Percentiles rank a stretch among this genome's conserved stretches.
Conservation (phyloP, 768 basidiomycete species). For the Kwoniella mangroviensis region DNA sequence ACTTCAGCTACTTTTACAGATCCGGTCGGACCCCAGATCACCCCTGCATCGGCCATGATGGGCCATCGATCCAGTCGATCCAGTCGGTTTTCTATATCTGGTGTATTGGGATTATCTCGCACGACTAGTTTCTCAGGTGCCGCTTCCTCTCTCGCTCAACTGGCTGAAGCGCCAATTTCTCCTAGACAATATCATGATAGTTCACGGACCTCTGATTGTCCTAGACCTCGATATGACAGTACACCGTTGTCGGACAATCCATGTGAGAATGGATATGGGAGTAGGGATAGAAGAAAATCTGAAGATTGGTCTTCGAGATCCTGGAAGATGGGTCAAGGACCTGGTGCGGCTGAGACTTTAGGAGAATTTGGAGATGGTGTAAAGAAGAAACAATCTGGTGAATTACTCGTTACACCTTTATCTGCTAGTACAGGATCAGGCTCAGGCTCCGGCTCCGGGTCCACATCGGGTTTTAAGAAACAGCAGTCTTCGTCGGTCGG, state of each 20-base stretch:
- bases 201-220: neutral
- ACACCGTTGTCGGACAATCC: conserved; percentile 19
- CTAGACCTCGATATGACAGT: conserved; percentile 27
- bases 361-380: conserved; percentile 52
- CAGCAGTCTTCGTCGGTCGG: neutral
- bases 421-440: conserved; percentile 11
- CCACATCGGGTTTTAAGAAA: conserved; percentile 8
- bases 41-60: conserved; percentile 31
- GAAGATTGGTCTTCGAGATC: conserved; percentile 47
- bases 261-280: neutral
- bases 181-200: conserved; percentile 3
- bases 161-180: conserved; percentile 36
- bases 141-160: conserved; percentile 31
- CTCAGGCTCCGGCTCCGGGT: too few relatives aligned
- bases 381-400: conserved; percentile 39
- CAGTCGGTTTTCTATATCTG: conserved; percentile 51
- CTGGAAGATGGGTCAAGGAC: conserved; percentile 51
- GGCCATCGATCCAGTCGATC: conserved; percentile 33
- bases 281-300: conserved; percentile 28
- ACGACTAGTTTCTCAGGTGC: conserved; percentile 37
- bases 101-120: conserved; percentile 38
- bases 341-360: conserved; percentile 40
- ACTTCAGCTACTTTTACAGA: conserved; percentile 46
- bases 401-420: conserved; percentile 27
- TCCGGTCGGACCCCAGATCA: conserved; percentile 35